Evolutionary conservation across 805 yeast species (phyloP), one percentile per base, ranked within the genome.

Genomic region (Ogataea paraovalis): DNA sequence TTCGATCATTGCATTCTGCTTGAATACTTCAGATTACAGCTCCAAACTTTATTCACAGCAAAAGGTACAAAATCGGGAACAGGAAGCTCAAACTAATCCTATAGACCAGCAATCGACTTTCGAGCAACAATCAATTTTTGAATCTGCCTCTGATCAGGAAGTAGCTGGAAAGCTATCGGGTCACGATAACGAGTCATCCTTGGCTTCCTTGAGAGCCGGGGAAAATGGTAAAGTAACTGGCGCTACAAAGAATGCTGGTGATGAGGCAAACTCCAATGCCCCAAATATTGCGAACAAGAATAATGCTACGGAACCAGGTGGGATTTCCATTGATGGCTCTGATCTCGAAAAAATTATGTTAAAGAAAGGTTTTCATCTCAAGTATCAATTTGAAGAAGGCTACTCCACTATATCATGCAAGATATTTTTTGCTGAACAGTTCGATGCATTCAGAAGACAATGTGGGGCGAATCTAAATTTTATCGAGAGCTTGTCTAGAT

Each of bases 371-470:
- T 87, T 87, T 44, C 99, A 95, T 69, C 73, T 95, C 62, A 83
- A 90, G 60, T 94, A 92, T 64, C 97, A 91, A 62, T 89, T 89
- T 64, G 85, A 85, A 55, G 97, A 91, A 62, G 95, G 91, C 0
- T 75, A 76, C 33, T 86, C 96, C 0, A 79, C 79, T 16, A 73
- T 94, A 55, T 86, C 96, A 3, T 94, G 99, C 68, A 92, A 92
- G 66, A 85, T 95, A 6, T 94, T 92, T 63, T 94, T 85, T 71
- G 87, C 96, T 5, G 98, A 92, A 59, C 98, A 94, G 62, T 94
- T 94, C 69, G 97, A 92, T 61, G 97, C 98, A 0, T 83, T 94
- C 57, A 73, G 99, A 47, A 75, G 80, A 48, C 83, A 87, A 27
- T 92, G 97, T 71, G 90, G 88, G 0, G 80, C 83, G 47, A 80